A percentile compares a stretch with the other conserved stretches of the same genome.
phyloP scores from a whole-genome alignment of 1,139 yeast genomes.

The Nematodospora anomalae region DNA sequence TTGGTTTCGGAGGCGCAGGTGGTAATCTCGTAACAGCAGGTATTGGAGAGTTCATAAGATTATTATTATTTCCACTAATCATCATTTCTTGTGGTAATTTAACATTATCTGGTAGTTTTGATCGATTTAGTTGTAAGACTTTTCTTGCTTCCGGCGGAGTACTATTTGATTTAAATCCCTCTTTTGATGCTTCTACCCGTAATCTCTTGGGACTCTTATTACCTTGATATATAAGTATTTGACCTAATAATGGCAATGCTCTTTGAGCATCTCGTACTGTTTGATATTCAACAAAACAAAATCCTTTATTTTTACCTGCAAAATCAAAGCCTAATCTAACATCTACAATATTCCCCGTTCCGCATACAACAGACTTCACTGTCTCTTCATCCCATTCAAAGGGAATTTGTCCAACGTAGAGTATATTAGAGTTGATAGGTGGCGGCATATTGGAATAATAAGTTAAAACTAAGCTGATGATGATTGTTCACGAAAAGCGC shows the following conservation, averaged over 20 bases:
- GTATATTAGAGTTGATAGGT: conserved; percentile 31
- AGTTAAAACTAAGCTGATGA: neutral
- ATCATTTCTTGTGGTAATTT: conserved; percentile 54
- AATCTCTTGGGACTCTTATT: conserved; percentile 41
- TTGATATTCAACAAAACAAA: conserved; percentile 60
- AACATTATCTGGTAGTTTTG: conserved; percentile 53
- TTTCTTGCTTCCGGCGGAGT: conserved; percentile 37
- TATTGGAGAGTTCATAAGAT: conserved; percentile 8
- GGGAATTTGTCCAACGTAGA: conserved; percentile 64
- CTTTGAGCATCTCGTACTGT: conserved; percentile 51
- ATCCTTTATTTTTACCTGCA: conserved; percentile 64
- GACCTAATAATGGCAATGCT: conserved; percentile 45
- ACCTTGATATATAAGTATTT: conserved; percentile 39
- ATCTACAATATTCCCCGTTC: conserved; percentile 62
- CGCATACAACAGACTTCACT: conserved; percentile 59
- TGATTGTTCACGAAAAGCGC: neutral
- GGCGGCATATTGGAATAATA: conserved; percentile 9
- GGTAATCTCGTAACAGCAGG: conserved; percentile 5
- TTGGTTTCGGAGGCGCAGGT: conserved; percentile 7
- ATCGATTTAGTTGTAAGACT: conserved; percentile 41
- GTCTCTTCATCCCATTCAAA: conserved; percentile 63
- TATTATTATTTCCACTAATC: conserved; percentile 1
- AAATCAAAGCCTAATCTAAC: conserved; percentile 63
- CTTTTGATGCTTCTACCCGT: conserved; percentile 61
- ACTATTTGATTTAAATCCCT: conserved; percentile 46